These are phyloP conservation scores for Gliomastix tumulicola DNA, from an alignment of 2,329 filamentous ascomycete genomes.

Conservation along the genomic window DNA sequence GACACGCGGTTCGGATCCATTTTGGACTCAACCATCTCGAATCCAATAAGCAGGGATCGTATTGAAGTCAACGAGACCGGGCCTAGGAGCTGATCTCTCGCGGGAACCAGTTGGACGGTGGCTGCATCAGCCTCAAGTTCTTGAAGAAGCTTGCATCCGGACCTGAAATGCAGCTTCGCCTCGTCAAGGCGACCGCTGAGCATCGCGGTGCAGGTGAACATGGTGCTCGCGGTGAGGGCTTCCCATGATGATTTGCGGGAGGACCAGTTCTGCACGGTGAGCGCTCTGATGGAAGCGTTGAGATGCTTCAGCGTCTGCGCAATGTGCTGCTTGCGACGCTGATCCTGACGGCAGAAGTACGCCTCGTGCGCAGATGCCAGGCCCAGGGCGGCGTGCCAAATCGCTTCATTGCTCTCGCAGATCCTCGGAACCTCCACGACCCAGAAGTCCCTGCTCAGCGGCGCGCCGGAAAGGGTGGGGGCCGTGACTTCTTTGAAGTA, in stretches of 20 bases:
- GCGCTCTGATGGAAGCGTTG: constrained; percentile 8
- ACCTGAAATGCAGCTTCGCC: constrained; percentile 6
- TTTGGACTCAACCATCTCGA: not conserved
- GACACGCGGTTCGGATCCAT: not conserved
- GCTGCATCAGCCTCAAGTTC: too few species aligned
- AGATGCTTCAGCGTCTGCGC: too few species aligned
- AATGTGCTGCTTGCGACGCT: too few species aligned
- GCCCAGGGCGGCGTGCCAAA: constrained; percentile 11
- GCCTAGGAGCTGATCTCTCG: too few species aligned
- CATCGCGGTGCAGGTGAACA: constrained; percentile 11
- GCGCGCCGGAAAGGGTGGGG: constrained; percentile 1
- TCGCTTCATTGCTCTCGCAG: constrained; percentile 8
- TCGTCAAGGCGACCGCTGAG: constrained; percentile 7
- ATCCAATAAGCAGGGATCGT: constrained; percentile 1
- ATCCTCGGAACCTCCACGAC: constrained; percentile 10
- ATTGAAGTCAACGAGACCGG: constrained; percentile 2
- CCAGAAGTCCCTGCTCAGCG: constrained; percentile 14
- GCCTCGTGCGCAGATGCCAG: constrained; percentile 10
- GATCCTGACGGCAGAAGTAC: too few species aligned
- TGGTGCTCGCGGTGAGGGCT: constrained; percentile 9
- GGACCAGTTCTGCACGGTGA: too few species aligned
- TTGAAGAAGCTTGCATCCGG: constrained; percentile 4
- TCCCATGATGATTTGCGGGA: too few species aligned
- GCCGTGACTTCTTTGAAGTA: constrained; percentile 3
- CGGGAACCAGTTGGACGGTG: too few species aligned